These are phyloP conservation scores for Blastobotrys robertii DNA, from an alignment of 805 yeast species.

Conservation along the genomic window DNA sequence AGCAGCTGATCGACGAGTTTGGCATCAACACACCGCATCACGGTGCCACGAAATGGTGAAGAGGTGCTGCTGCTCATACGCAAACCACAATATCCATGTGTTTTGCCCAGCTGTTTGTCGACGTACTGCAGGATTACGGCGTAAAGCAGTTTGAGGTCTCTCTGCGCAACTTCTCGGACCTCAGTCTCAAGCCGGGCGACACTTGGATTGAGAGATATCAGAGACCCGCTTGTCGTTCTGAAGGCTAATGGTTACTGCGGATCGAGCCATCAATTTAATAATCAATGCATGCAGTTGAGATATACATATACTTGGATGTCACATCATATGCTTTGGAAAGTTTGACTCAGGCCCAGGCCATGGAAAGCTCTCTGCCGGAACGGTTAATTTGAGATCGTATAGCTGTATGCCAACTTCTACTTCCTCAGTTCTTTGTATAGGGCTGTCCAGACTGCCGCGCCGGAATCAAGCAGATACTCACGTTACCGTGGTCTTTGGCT, in stretches of 20 bases:
- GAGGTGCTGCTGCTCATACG: conserved; percentile 96
- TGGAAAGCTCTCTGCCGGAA: conserved; percentile 32
- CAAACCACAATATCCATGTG: conserved; percentile 75
- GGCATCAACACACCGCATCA: conserved; percentile 75
- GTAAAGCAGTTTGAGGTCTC: conserved; percentile 89
- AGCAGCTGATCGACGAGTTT: conserved; percentile 62
- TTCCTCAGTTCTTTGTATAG: conserved; percentile 30
- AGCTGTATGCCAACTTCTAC: conserved; percentile 30
- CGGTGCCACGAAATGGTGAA: conserved; percentile 98
- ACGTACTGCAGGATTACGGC: conserved; percentile 80
- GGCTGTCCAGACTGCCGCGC: conserved; percentile 27
- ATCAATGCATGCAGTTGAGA: conserved; percentile 27
- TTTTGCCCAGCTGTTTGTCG: conserved; percentile 71
- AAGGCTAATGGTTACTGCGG: conserved; percentile 31
- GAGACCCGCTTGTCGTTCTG: conserved; percentile 20
- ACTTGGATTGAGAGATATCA: conserved; percentile 18
- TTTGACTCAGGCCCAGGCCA: conserved; percentile 23
- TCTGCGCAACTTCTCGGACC: conserved; percentile 56
- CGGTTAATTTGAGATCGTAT: conserved; percentile 33
- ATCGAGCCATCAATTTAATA: conserved; percentile 25
- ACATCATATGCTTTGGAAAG: conserved; percentile 33
- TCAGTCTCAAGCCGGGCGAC: conserved; percentile 60
- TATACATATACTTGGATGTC: conserved; percentile 19
- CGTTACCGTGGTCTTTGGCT: conserved; percentile 57
- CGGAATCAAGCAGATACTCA: conserved; percentile 41